Conservation (phyloP, 495 filamentous ascomycete genomes). For the Neurospora africana region DNA sequence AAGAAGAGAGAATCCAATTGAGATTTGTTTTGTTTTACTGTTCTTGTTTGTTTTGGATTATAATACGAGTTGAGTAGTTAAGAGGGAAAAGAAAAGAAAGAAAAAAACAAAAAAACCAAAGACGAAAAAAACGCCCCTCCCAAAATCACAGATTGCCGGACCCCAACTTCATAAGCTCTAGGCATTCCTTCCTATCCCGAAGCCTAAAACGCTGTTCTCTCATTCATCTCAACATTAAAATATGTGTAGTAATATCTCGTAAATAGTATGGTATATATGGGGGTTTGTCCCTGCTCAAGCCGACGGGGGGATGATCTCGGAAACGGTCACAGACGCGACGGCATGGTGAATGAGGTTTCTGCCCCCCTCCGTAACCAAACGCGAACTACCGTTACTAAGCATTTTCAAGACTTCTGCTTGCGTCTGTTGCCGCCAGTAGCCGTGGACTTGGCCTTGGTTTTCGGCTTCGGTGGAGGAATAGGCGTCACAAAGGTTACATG, state of each 20-base stretch:
- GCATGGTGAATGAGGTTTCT: background rate
- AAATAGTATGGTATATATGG: background rate
- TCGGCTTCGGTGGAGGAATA: conserved; percentile 23
- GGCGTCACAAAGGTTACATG: conserved; percentile 38
- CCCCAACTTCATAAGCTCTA: background rate
- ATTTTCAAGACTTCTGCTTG: conserved; percentile 13
- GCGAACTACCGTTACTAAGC: background rate
- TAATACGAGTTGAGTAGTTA: background rate
- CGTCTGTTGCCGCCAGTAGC: conserved; percentile 12
- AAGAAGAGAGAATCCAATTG: background rate
- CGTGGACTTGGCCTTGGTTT: conserved; percentile 10
- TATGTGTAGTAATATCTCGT: background rate
- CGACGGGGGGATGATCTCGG: background rate
- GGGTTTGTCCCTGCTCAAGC: background rate
- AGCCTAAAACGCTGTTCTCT: conserved; percentile 8
- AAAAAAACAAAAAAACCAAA: background rate
- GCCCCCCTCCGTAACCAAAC: background rate
- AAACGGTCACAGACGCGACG: background rate
- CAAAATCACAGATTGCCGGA: background rate
- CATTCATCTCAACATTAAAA: background rate
- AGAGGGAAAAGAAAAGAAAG: background rate
- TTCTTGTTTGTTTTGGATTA: background rate
- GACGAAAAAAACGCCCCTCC: background rate
- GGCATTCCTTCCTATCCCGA: background rate
- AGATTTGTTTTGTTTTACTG: background rate